Percentiles rank a stretch among this genome's conserved stretches.
Evolutionary conservation across 768 basidiomycete genomes (phyloP).

Genomic region (Macrolepiota fuliginosa): DNA sequence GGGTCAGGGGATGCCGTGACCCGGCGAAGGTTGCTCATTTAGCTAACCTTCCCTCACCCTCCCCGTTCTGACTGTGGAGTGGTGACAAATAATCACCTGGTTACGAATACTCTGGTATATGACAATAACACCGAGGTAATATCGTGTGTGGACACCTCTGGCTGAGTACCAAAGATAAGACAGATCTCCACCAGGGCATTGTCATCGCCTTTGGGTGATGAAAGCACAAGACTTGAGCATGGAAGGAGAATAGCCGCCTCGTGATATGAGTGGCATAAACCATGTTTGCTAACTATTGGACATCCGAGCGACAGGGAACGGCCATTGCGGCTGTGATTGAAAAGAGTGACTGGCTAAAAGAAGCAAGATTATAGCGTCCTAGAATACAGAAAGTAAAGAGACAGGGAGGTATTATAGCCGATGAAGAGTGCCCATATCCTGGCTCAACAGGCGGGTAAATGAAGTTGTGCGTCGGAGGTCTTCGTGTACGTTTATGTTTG

Average conservation of each 20-base stretch:
- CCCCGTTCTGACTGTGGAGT: not conserved
- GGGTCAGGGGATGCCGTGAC: not conserved
- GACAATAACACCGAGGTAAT: not conserved
- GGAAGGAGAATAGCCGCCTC: not conserved
- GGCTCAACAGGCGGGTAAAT: not conserved
- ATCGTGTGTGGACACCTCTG: not conserved
- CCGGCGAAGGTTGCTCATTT: not conserved
- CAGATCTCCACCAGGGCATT: slow-evolving; percentile 14
- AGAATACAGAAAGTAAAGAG: not conserved
- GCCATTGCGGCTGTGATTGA: not conserved
- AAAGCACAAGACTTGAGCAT: not conserved
- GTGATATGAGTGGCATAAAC: not conserved
- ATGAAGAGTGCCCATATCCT: not conserved
- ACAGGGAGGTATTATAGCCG: not conserved
- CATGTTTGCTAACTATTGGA: not conserved
- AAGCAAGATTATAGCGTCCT: not conserved
- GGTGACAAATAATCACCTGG: not conserved
- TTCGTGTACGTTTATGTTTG: not conserved
- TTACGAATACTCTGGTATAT: not conserved
- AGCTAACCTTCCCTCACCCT: not conserved
- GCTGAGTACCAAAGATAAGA: slow-evolving; percentile 15
- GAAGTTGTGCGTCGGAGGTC: not conserved
- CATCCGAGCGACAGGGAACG: not conserved
- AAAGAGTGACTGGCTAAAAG: not conserved
- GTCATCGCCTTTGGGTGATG: not conserved